Conservation (phyloP, 371 early-diverging fungal species). For the Haplosporangium sp. region DNA sequence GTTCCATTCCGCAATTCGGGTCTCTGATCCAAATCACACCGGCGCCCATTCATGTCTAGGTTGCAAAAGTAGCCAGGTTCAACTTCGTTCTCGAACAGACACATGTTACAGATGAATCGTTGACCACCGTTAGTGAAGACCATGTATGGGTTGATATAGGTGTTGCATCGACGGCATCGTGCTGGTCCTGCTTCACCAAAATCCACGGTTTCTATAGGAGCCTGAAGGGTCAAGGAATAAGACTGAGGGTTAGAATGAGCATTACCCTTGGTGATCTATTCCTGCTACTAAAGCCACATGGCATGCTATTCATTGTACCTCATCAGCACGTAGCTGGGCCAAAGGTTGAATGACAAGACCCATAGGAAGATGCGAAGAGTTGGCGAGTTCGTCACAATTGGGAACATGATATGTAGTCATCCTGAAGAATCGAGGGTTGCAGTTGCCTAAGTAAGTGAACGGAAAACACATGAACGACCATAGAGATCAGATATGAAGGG, state of each 20-base stretch:
- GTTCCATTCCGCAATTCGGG: conserved; percentile 92
- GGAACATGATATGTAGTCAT: conserved; percentile 89
- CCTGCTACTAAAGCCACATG: no score
- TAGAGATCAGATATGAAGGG: no score
- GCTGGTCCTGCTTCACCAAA: conserved; percentile 93
- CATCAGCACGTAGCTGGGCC: conserved; percentile 80
- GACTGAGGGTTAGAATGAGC: no score
- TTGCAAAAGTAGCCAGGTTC: conserved; percentile 87
- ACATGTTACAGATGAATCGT: conserved; percentile 93
- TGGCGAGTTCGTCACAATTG: conserved; percentile 77
- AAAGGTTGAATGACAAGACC: conserved; percentile 94
- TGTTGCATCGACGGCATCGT: conserved; percentile 93
- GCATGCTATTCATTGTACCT: conserved; percentile 79
- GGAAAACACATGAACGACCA: conserved; percentile 87
- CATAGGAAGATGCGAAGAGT: conserved; percentile 83
- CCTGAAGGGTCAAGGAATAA: conserved; percentile 49
- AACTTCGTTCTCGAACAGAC: conserved; percentile 87
- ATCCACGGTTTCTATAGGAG: conserved; percentile 86
- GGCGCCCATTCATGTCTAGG: conserved; percentile 90
- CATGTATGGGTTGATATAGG: conserved; percentile 93
- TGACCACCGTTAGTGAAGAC: conserved; percentile 90
- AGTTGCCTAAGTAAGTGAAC: conserved; percentile 86
- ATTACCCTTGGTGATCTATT: no score
- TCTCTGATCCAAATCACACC: conserved; percentile 86
- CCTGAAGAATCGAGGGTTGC: conserved; percentile 92